Evolutionary conservation across 2,329 filamentous ascomycete species (phyloP), one percentile per base, ranked within the genome.

Genomic region (Cladobotryum protrusum): DNA sequence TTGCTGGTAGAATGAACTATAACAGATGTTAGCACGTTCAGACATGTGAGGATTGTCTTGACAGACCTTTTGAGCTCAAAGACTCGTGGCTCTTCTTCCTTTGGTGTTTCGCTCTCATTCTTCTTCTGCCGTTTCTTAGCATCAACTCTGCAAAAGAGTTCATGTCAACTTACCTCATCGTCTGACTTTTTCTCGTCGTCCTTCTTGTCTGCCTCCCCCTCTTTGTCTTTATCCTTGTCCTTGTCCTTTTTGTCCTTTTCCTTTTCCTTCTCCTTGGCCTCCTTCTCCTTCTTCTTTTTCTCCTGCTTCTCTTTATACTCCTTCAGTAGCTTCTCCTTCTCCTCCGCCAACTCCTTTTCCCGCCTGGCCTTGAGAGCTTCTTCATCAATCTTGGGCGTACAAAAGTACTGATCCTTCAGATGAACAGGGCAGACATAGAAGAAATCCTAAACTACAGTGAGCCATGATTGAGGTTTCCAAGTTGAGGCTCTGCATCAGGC

Each of bases 361-460:
- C 63, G 59, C 61, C 82, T 84, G 61, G 74, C 79, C 66, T 84
- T 77, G 61, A 80, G 61, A 53, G 85, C 73, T 56, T 79, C 84
- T 47, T 83, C 79, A 61, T 91, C 86, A 52, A 87, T 76, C 53
- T 86, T 84, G 53, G 88, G 85, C 61, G 77, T 74, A 62, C 87
- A 92, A 66, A 96, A 97, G 37, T 86, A 82, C 32, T 75, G 76
- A 62, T 97, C 93, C 61, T 86, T 88, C 8, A 97, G 73, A 67
- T 99, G 93, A 32, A 78, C 75, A 5, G 83, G 77, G 60, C 93
- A 99, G 41, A 95, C 81, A 65, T 95, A 96, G 72, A 99, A 97
- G 70, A 90, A 95, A 65, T 96, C 90, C 76, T 68, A 47, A 34
- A 18, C 12, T 15, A 42, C 24, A 41, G 47, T 51, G 18, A 51